phyloP scores from a whole-genome alignment of 75 land plant genomes.

The Cunninghamia lanceolata region DNA sequence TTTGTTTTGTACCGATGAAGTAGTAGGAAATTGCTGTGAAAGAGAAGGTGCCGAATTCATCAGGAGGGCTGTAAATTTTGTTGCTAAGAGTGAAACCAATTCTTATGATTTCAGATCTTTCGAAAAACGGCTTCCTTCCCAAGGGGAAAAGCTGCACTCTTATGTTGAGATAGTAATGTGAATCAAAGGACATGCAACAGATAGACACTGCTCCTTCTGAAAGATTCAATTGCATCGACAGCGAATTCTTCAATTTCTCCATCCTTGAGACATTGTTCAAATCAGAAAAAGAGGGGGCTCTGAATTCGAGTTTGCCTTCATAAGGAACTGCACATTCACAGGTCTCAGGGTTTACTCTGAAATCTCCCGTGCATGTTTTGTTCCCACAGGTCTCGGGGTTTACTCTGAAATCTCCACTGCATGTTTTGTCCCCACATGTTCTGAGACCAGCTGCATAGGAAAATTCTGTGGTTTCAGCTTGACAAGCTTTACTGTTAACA shows the following conservation, averaged over 20 bases:
- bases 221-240: constrained; percentile 36
- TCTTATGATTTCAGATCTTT: constrained; percentile 38
- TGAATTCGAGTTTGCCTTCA: constrained; percentile 46
- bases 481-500: constrained; percentile 29
- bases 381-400: constrained; percentile 35
- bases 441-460: constrained; percentile 46
- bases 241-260: constrained; percentile 37
- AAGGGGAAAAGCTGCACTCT: constrained; percentile 55
- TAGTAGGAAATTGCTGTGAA: constrained; percentile 49
- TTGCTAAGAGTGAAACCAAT: constrained; percentile 57
- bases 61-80: constrained; percentile 62
- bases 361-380: constrained; percentile 31
- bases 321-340: constrained; percentile 61
- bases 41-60: constrained; percentile 56
- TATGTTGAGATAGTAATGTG: constrained; percentile 46
- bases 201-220: constrained; percentile 51
- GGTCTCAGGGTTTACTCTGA: constrained; percentile 47
- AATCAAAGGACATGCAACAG: constrained; percentile 39
- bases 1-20: constrained; percentile 40
- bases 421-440: constrained; percentile 33
- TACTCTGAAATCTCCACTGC: constrained; percentile 26
- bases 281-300: constrained; percentile 45
- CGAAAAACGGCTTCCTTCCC: constrained; percentile 28
- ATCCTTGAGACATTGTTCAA: constrained; percentile 28
- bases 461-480: constrained; percentile 11